Base-by-base conservation (phyloP, 164 flowering plant species). In the Stephania yunnanensis region DNA sequence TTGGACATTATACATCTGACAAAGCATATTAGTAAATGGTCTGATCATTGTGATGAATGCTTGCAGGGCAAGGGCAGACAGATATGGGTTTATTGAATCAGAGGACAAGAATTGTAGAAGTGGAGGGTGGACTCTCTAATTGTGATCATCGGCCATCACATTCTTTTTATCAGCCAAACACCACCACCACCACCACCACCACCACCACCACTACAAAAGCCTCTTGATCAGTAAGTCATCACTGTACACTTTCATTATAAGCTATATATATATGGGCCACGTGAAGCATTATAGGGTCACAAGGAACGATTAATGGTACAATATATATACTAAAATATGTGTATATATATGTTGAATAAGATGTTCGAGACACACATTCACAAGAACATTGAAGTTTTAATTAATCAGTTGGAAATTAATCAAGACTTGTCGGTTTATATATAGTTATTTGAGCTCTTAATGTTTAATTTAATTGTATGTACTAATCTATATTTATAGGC, bases 11-110 rank as follows among this genome's bases (percentile, higher is more conserved):
- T 25, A 25, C 82, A 81, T 82, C 85, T 86, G 84, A 77, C 79
- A 81, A 86, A 80, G 85, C 75, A 73, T 79, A 74, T 36, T 36
- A 71, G 81, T 78, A 79, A 77, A 78, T 74, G 65, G 78, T 82
- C 44, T 77, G 70, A 36, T 36, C 42, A 36, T 36, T 74, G 68
- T 75, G 77, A 64, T 83, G 74, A 79, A 75, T 70, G 46, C 64
- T 81, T 86, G 82, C 88, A 90, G 93, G 90, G 75, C 86, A 85
- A 75, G 89, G 80, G 76, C 83, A 73, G 75, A 61, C 69, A 73
- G 75, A 73, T 61, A 77, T 73, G 69, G 85, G 77, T 73, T 73
- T 36, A 36, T 36, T 82, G 71, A 87, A 81, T 67, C 80, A 78
- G 75, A 79, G 81, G 83, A 68, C 84, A 80, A 82, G 75, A 44